phyloP scores from a whole-genome alignment of 2,329 filamentous ascomycete genomes.

The Paramyrothecium sp. region DNA sequence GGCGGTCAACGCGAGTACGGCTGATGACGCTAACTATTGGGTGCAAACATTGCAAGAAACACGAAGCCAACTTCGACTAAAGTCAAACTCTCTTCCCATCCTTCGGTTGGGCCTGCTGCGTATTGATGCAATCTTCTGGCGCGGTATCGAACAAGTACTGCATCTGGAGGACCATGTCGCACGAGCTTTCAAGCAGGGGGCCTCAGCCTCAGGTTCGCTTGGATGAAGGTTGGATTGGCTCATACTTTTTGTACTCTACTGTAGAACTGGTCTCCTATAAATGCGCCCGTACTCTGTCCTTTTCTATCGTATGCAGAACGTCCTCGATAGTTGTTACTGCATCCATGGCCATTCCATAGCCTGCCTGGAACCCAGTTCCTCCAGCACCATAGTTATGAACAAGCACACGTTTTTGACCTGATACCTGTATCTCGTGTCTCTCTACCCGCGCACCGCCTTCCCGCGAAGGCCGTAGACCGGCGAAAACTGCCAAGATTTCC shows the following conservation, averaged over 20 bases:
- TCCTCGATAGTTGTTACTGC: slow-evolving; percentile 23
- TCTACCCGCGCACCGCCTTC: slow-evolving; percentile 41
- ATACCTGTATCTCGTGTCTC: slow-evolving; percentile 26
- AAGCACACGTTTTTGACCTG: slow-evolving; percentile 14
- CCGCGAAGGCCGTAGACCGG: slow-evolving; percentile 29
- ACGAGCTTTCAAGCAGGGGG: slow-evolving; percentile 2
- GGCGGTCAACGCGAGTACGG: slow-evolving; percentile 1
- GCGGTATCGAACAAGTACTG: slow-evolving; percentile 13
- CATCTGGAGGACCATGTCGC: slow-evolving; percentile 14
- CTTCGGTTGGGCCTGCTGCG: slow-evolving; percentile 14
- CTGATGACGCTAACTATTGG: slow-evolving; percentile 11
- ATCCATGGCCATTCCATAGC: slow-evolving; percentile 33
- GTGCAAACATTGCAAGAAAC: slow-evolving; percentile 10
- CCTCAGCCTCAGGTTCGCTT: background rate
- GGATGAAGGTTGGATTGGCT: too few relatives aligned
- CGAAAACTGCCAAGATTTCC: slow-evolving; percentile 26
- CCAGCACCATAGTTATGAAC: slow-evolving; percentile 43
- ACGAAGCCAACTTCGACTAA: slow-evolving; percentile 11
- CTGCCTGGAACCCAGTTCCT: slow-evolving; percentile 40
- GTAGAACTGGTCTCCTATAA: too few relatives aligned
- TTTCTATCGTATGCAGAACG: slow-evolving; percentile 11
- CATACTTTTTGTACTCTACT: too few relatives aligned
- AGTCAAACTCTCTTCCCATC: slow-evolving; percentile 13
- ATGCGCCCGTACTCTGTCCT: background rate
- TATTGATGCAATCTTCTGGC: slow-evolving; percentile 19